Base-by-base conservation (phyloP, 176 grass and related monocot species). In the Chloris gayana region DNA sequence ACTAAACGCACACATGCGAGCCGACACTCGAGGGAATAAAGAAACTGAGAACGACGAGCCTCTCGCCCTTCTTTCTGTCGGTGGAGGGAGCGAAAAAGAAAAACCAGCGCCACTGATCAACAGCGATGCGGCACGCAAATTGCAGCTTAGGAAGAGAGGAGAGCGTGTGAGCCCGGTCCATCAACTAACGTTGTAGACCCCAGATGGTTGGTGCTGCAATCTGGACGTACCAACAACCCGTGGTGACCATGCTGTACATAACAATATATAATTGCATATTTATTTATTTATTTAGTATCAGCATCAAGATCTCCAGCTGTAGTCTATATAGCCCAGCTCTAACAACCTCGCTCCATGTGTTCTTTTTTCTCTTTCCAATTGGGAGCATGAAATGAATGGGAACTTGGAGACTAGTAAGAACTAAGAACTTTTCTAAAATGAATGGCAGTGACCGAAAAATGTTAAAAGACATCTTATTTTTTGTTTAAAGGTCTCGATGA, bases 151-250 rank as follows among this genome's bases (percentile, higher is more conserved):
- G 22, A 32, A 6, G 18, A 42, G 41, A 42, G 9, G 41, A 11
- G 9, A 42, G 19, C 13, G 81, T 10, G 38, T 76, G 79, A 22
- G 64, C 51, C 34, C 64, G 57, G 59, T 66, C 31, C 82, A 88
- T 38, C 82, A 84, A 89, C 82, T 0, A 77, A 89, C 82, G 34
- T 64, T 30, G 82, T 80, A 7, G 62, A 33, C 51, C 51, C 50
- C 41, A 8, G 0, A 33, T 42, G 64, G 54, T 84, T 84, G 87
- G 76, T 84, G 64, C 61, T 66, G 14, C n/a, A 72, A 72, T 31
- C 81, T 72, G 37, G 82, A 85, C 82, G 65, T 81, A 71, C 66
- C 72, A 81, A 89, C 87, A 47, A 85, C 82, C 85, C 77, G 2
- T 65, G 13, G 64, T 29, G 42, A 34, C 63, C 75, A 68, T 74